Evolutionary conservation across 352 stramenopile species (phyloP), one percentile per base, ranked within the genome.

Genomic region (Phytophthora brassicae): DNA sequence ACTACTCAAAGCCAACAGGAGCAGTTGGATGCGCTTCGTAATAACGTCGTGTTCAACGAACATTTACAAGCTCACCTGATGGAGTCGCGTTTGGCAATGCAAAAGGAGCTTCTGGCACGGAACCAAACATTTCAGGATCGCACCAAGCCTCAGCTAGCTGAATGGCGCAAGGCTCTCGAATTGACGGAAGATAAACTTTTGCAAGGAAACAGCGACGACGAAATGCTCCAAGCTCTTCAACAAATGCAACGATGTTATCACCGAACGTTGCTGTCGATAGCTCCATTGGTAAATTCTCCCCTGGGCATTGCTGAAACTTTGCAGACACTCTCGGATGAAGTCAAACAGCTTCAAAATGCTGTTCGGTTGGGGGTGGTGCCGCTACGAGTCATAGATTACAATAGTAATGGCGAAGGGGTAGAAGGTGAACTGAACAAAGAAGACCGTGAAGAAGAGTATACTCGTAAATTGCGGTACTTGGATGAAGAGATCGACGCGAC

Each of bases 41-140:
- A 81, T n/a, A 78, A 66, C 14, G 45, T 72, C 11, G 60, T 79
- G 7, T 87, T 83, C 42, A 79, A 80, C 23, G 70, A 90, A 20
- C 74, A 79, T 42, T 58, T 88, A 45, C 74, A 87, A 33, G 43
- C 89, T 23, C 68, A 81, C 24, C 56, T 84, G 43, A 61, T 93
- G 42, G 85, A 91, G 26, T 46, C 68, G 4, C 66, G 79, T 4
- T 60, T 90, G 29, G 69, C 70, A 4, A 77, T 87, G 53, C 77
- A 91, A 38, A 92, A 94, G 45, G 81, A 92, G 39, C 47, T 88
- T 9, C 58, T 94, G 8, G 63, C 81, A 19, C 75, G 79, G 19
- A 90, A 94, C 42, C 77, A 91, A 71, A 76, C 69, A 17, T 72
- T 81, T 51, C 82, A 92, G 42, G 78, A 90, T 22, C 79, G 75